Conservation (phyloP, 2,329 filamentous ascomycete genomes). For the Exophiala calicioides region DNA sequence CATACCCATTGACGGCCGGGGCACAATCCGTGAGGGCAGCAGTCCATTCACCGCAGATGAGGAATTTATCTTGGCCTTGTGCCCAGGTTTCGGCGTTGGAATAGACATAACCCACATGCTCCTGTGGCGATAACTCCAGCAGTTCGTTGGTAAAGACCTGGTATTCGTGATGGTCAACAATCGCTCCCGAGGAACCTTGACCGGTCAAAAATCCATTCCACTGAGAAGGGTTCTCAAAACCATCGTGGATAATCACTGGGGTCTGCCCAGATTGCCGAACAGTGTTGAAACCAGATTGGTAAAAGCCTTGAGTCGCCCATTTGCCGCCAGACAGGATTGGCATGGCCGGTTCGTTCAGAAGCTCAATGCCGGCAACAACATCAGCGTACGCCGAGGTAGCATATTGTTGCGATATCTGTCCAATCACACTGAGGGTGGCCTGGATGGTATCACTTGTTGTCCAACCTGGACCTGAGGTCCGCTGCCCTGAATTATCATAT, state of each 20-base stretch:
- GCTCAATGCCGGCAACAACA: conserved; percentile 55
- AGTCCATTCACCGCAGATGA: conserved; percentile 69
- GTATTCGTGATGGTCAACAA: conserved; percentile 70
- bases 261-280: conserved; percentile 18
- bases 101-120: conserved; percentile 61
- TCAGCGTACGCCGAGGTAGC: conserved; percentile 55
- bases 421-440: conserved; percentile 55
- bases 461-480: conserved; percentile 37
- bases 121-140: conserved; percentile 51
- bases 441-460: conserved; percentile 39
- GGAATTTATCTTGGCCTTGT: conserved; percentile 61
- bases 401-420: conserved; percentile 60
- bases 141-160: conserved; percentile 60
- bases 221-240: conserved; percentile 47
- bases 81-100: conserved; percentile 52
- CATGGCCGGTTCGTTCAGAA: conserved; percentile 46
- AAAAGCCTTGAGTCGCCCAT: conserved; percentile 54
- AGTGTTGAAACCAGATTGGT: conserved; percentile 39
- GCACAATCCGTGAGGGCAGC: conserved; percentile 65
- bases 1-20: conserved; percentile 57
- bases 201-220: conserved; percentile 65
- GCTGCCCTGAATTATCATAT: conserved; percentile 65
- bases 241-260: conserved; percentile 56
- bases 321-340: conserved; percentile 38
- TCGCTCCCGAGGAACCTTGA: conserved; percentile 50